phyloP scores from a whole-genome alignment of 75 land plant species.

The Chamaecyparis obtusa region DNA sequence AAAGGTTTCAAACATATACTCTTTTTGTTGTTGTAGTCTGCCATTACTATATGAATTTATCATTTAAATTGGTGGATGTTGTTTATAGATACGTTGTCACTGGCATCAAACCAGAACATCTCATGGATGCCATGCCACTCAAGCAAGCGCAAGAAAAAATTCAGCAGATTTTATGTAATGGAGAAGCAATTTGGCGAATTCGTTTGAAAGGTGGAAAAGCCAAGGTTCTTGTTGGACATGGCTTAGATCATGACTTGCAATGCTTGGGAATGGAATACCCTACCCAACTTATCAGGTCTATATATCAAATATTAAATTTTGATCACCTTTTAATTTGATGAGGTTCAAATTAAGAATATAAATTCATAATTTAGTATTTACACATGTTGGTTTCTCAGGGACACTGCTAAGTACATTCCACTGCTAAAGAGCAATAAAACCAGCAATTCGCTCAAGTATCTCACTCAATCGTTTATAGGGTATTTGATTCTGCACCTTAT shows the following conservation, averaged over 20 bases:
- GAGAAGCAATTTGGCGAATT: conserved; percentile 31
- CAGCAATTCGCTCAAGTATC: conserved; percentile 85
- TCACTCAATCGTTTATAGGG: conserved; percentile 84
- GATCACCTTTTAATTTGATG: not conserved
- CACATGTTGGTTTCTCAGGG: conserved; percentile 39
- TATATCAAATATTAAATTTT: no score
- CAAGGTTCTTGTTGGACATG: conserved; percentile 73
- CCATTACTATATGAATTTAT: not conserved
- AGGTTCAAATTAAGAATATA: no score
- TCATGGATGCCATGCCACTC: conserved; percentile 58
- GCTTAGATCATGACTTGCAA: conserved; percentile 20
- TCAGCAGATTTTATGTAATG: conserved; percentile 42
- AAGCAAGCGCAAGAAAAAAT: conserved; percentile 27
- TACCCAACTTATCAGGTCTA: no score
- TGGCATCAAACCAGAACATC: conserved; percentile 58
- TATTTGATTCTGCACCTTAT: conserved; percentile 13
- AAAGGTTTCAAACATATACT: not conserved
- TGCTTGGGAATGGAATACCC: conserved; percentile 10
- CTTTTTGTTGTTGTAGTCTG: not conserved
- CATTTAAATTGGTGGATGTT: not conserved
- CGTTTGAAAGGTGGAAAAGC: conserved; percentile 32
- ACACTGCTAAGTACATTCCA: conserved; percentile 83
- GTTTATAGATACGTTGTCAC: conserved; percentile 7
- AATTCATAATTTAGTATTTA: not conserved
- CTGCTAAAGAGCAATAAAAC: conserved; percentile 80